Evolutionary conservation across 1,284 basidiomycete genomes (phyloP).

Genomic region (Naganishia liquefaciens): DNA sequence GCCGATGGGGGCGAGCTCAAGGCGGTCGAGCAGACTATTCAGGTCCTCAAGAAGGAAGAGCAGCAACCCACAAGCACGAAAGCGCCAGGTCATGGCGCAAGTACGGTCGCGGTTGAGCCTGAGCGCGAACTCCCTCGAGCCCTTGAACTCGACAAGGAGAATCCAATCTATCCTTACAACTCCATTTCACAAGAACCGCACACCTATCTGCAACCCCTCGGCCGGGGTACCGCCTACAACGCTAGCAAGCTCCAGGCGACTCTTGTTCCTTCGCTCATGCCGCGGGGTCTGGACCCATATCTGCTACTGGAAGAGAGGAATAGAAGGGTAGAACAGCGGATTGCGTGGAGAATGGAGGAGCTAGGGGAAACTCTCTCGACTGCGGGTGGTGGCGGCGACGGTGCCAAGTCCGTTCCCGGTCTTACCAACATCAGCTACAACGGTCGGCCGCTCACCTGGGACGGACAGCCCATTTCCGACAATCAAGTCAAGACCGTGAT

Average conservation of each 20-base stretch:
- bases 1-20: constrained; percentile 48
- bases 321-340: constrained; percentile 83
- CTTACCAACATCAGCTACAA: constrained; percentile 55
- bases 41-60: constrained; percentile 59
- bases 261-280: constrained; percentile 85
- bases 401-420: constrained; percentile 58
- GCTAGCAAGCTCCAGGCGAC: constrained; percentile 64
- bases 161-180: constrained; percentile 91
- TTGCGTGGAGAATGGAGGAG: constrained; percentile 85
- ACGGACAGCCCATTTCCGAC: constrained; percentile 59
- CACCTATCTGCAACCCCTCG: constrained; percentile 60
- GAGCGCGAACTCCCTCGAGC: constrained; percentile 49
- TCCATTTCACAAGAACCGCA: constrained; percentile 80
- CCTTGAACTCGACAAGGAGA: constrained; percentile 76
- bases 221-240: constrained; percentile 60
- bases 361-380: constrained; percentile 75
- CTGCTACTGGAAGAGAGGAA: constrained; percentile 89
- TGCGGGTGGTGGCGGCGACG: constrained; percentile 71
- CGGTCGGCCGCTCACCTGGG: constrained; percentile 55
- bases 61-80: constrained; percentile 31
- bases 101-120: constrained; percentile 30
- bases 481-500: constrained; percentile 88
- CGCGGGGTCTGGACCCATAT: constrained; percentile 88
- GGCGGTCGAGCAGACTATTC: constrained; percentile 74
- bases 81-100: constrained; percentile 35